Base-by-base conservation (phyloP, 257 asterid species). In the Verbascum thapsus region DNA sequence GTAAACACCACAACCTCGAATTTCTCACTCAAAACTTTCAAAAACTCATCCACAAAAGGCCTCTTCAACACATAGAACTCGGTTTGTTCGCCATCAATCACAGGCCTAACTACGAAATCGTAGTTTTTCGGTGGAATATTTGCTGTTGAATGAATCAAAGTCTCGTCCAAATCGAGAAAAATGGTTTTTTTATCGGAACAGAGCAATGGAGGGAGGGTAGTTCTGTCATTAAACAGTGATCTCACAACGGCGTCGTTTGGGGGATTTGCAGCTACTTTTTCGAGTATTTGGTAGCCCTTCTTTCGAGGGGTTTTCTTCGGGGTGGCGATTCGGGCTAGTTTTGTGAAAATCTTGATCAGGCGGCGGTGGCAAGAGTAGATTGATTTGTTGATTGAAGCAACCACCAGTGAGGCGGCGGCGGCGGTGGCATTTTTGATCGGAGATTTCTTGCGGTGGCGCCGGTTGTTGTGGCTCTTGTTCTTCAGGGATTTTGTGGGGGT, bases 91-190 rank as follows among this genome's bases (percentile, higher is more conserved):
- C 95, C 99, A 6, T 87, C 94, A 34, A 92, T 79, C 72, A 85
- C 73, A 15, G 97, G 96, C 77, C 86, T 73, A 39, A 92, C 94
- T 0, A 87, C 56, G 61, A 92, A 92, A 75, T 92, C 94, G 6
- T 79, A 87, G 73, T 73, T 85, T 37, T 78, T 95, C 1, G 95
- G 95, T 0, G 95, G 90, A 0, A 76, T 67, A 18, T 40, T 76
- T 10, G 85, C 76, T 1, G 77, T 78, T n/a, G 97, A 87, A 66
- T 92, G 99, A 55, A 92, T 88, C 61, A 92, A 65, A 0, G 99
- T 92, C 47, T 92, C 99, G 53, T 92, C 99, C 55, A 92, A 67
- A 54, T 92, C 99, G 13, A 92, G 99, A 59, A 92, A 85, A 0
- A 89, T 57, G 0, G 97, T 92, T 59, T 72, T 85, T 53, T 74